A percentile compares a stretch with the other conserved stretches of the same genome.
Conservation (phyloP, 2,329 filamentous ascomycete genomes). For the Penicillium sp. region DNA sequence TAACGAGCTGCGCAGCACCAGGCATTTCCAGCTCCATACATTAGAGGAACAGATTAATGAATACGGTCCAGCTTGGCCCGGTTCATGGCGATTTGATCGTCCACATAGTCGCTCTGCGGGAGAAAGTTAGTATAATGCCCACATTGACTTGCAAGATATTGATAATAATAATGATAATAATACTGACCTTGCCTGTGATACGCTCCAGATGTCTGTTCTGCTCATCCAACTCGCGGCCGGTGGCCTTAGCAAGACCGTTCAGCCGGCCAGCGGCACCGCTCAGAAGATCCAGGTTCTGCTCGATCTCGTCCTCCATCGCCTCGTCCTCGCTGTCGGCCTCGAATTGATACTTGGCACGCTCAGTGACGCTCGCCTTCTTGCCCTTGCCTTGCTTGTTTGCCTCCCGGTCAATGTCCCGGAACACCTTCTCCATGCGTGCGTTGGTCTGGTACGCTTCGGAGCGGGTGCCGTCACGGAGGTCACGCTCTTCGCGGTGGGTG, state of each 20-base stretch:
- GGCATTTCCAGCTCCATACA: slow-evolving; percentile 27
- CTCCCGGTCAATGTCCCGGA: slow-evolving; percentile 65
- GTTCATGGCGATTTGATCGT: slow-evolving; percentile 80
- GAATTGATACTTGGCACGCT: slow-evolving; percentile 74
- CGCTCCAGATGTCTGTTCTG: slow-evolving; percentile 78
- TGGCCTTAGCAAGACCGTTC: slow-evolving; percentile 72
- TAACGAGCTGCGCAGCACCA: slow-evolving; percentile 32
- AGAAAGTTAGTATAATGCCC: slow-evolving; percentile 25
- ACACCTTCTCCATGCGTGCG: slow-evolving; percentile 65
- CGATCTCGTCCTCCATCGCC: slow-evolving; percentile 71
- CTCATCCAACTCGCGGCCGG: slow-evolving; percentile 71
- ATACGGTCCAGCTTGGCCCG: slow-evolving; percentile 67
- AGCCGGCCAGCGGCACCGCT: slow-evolving; percentile 66
- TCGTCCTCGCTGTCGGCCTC: slow-evolving; percentile 74
- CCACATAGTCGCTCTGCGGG: slow-evolving; percentile 74
- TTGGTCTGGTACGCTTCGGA: slow-evolving; percentile 54
- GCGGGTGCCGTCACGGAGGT: slow-evolving; percentile 58
- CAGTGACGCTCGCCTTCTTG: slow-evolving; percentile 57
- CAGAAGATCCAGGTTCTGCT: slow-evolving; percentile 64
- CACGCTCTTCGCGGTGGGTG: slow-evolving; percentile 61
- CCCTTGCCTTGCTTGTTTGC: slow-evolving; percentile 51
- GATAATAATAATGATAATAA: neutral
- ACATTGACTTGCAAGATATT: neutral
- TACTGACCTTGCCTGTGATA: slow-evolving; percentile 73
- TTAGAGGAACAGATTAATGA: slow-evolving; percentile 28